Base-by-base conservation (phyloP, 2,329 filamentous ascomycete species). In the Alternaria hordeiaustralica region DNA sequence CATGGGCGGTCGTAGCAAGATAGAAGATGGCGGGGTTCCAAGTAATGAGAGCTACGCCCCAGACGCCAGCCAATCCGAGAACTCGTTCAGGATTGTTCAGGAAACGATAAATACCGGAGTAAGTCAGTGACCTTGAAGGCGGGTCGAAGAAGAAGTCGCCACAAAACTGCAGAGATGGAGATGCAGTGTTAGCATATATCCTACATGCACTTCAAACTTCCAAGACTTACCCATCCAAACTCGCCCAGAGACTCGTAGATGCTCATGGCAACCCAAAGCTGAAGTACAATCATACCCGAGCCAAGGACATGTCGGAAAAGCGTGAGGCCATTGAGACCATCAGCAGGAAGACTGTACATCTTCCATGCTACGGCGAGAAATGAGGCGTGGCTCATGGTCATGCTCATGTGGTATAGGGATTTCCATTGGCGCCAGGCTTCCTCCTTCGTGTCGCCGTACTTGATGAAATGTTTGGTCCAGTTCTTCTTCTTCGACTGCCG, bases 351-450 rank as follows among this genome's bases (percentile, higher is more conserved):
- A 8, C 88, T 87, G 79, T 99, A 99, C 90, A 97, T 92, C 84
- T 98, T 99, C 93, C 93, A 98, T 69, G 92, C 93, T 2, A 94
- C 94, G 18, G 94, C 93, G 64, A 41, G 36, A 41, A 41, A 95
- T 86, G 79, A 97, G 97, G 61, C 87, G 74, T 97, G 95, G 80
- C 92, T 95, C 88, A 97, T 90, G 60, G 89, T 89, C 87, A 95
- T 94, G 81, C 93, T 96, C 70, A 98, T 85, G 78, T 99, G 93
- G 75, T 97, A 97, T 75, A 97, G 89, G 30, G 92, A 93, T 82
- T 97, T 98, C 96, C 96, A 99, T 79, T 99, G 95, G 60, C 91
- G 90, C 96, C 96, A 99, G 5, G 95, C 95, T 81, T 98, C 96
- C 65, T 91, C 90, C 4, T 90, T 90, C 65, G 88, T 94, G 79